Evolutionary conservation across 768 basidiomycete species (phyloP).

Genomic region (Boletus rufocinnamomeus): DNA sequence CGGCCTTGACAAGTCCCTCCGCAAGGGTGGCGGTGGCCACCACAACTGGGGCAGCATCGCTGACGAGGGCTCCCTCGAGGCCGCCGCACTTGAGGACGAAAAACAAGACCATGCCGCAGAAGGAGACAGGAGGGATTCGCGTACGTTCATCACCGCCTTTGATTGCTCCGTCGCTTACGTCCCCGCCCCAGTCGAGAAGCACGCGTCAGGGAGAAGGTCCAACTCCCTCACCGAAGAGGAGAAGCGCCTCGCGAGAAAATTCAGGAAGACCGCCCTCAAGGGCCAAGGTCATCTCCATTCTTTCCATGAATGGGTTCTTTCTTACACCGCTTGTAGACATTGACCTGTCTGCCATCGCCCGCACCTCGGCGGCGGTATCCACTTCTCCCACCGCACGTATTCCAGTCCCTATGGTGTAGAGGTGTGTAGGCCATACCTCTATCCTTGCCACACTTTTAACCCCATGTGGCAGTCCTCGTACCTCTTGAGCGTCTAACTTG

Average conservation of each 20-base stretch:
- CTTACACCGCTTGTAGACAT: constrained; percentile 30
- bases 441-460: not conserved
- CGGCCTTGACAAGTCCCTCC: constrained; percentile 68
- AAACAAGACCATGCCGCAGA: constrained; percentile 45
- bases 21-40: constrained; percentile 77
- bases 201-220: constrained; percentile 40
- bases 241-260: constrained; percentile 57
- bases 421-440: constrained; percentile 8
- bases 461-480: not conserved
- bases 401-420: constrained; percentile 21
- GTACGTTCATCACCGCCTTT: constrained; percentile 12
- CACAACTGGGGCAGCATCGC: constrained; percentile 84
- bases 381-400: constrained; percentile 44
- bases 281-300: constrained; percentile 42
- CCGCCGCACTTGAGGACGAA: constrained; percentile 60
- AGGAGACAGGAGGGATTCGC: constrained; percentile 20
- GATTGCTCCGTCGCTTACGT: constrained; percentile 12
- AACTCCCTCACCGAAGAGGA: constrained; percentile 63
- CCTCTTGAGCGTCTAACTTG: not conserved
- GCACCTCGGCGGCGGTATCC: constrained; percentile 74
- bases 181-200: constrained; percentile 21
- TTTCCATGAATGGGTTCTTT: not conserved
- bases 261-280: constrained; percentile 77
- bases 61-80: constrained; percentile 64
- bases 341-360: constrained; percentile 79